Base-by-base conservation (phyloP, 305 asterid genomes). In the Rubia peregrina region DNA sequence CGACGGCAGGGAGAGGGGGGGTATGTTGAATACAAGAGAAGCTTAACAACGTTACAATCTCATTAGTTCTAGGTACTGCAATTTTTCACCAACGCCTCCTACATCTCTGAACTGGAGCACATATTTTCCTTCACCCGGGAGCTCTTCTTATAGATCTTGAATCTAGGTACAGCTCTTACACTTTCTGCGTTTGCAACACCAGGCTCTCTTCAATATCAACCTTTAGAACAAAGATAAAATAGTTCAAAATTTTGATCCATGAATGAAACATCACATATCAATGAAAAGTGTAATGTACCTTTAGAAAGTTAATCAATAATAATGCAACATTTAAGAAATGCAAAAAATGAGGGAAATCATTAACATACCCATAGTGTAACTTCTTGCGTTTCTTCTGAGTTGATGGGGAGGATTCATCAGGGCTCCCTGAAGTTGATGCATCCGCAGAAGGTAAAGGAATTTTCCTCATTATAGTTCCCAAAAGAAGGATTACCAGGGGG, bases 401-500 rank as follows among this genome's bases (percentile, higher is more conserved):
- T 16, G 57, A 5, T 0, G 57, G 9, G 16, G 62, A 56, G 7
- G 72, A 59, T 56, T 71, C 51, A 70, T 65, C 78, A 79, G 69
- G 38, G 65, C 71, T 67, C 76, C 79, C 75, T 68, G 75, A 76
- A 78, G 87, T 61, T 62, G 79, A 76, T 73, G 42, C 92, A 75
- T 80, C 90, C n/a, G 88, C 77, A 67, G 93, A 73, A 70, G 95
- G 96, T 78, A 94, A 84, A 74, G 98, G 99, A 78, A 89, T 81
- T 81, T 89, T 94, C 77, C 99, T 85, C 66, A 91, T 87, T 67
- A 94, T 80, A 38, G 99, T 91, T 80, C 96, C 99, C 80, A 94
- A 80, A 72, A 94, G 96, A 84, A 94, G 97, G 80, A 97, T 91
- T 74, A 94, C 96, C 99, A 91, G 84, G 79, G 80, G 76, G 36